These are phyloP conservation scores for Erysimum cheiri DNA, from an alignment of 441 rosid genomes.

Conservation along the genomic window DNA sequence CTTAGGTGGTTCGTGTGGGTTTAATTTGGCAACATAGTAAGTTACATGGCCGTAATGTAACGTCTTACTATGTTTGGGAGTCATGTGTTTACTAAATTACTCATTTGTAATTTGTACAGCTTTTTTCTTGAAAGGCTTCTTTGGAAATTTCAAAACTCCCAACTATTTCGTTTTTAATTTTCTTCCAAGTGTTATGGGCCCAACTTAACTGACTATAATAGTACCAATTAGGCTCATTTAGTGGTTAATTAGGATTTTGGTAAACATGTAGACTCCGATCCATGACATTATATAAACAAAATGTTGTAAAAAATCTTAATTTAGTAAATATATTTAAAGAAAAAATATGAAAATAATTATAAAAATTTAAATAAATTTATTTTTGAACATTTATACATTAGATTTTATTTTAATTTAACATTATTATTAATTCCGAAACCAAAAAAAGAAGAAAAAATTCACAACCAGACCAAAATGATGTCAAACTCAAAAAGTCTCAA, in stretches of 20 bases:
- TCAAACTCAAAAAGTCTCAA: not conserved
- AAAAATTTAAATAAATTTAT: not conserved
- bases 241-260: not conserved
- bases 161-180: not conserved
- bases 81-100: constrained; percentile 3
- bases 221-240: not conserved
- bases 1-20: constrained; percentile 19
- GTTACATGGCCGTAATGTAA: constrained; percentile 1
- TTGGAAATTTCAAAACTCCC: not conserved
- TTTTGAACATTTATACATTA: not conserved
- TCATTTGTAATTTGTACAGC: not conserved
- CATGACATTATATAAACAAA: not conserved
- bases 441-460: not conserved
- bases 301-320: not conserved
- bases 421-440: not conserved
- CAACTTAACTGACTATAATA: not conserved
- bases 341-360: not conserved
- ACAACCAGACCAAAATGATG: not conserved
- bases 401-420: not conserved
- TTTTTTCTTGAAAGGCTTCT: not conserved
- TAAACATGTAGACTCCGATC: not conserved
- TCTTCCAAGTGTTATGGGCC: not conserved
- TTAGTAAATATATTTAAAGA: not conserved
- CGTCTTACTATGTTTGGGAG: not conserved
- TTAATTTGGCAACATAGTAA: constrained; percentile 29